Base-by-base conservation (phyloP, 257 asterid genomes). In the Ehretia macrophylla region DNA sequence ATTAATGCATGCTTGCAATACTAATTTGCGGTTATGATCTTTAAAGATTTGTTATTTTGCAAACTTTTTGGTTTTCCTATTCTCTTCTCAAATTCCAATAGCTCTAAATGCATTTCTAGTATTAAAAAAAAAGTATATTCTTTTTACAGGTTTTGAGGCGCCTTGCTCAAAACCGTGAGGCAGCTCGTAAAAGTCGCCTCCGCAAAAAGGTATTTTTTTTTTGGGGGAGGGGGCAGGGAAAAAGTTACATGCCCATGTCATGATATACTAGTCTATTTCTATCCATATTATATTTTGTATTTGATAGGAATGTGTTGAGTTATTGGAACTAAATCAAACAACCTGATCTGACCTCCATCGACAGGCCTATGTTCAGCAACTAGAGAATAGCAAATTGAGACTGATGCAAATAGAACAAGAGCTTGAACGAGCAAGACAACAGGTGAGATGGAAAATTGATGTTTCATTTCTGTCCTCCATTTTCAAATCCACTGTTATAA, bases 91-190 rank as follows among this genome's bases (percentile, higher is more conserved):
- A 46, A 2, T 0, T 4, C 17, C 14, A 47, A 47, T 47, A 19
- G 20, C 8, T 47, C 8, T n/a, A 47, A 18, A 51, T 18, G 56
- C 8, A 8, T 19, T 21, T 14, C 52, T 40, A 32, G 53, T 52
- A 10, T 12, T 22, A 14, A 52, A 14, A 20, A 52, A 10, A n/a
- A 21, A 10, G 11, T 11, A 52, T 22, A 62, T 61, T 62, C 47
- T 14, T n/a, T n/a, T 70, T 52, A 52, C 69, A 88, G 98, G 95
- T 74, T 65, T 39, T 51, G 65, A 84, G 97, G 77, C 99, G 97
- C 32, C 91, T 92, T 20, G 96, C 97, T 22, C 99, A 92, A 75
- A 88, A 92, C 76, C 97, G 99, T 0, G 96, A 92, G 75, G 96
- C 97, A 70, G 97, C 99, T 75, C 94, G 94, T 46, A 88, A 88